Evolutionary conservation across 176 grass and related monocot species (phyloP), one percentile per base, ranked within the genome.

Genomic region (Musa itinerans): DNA sequence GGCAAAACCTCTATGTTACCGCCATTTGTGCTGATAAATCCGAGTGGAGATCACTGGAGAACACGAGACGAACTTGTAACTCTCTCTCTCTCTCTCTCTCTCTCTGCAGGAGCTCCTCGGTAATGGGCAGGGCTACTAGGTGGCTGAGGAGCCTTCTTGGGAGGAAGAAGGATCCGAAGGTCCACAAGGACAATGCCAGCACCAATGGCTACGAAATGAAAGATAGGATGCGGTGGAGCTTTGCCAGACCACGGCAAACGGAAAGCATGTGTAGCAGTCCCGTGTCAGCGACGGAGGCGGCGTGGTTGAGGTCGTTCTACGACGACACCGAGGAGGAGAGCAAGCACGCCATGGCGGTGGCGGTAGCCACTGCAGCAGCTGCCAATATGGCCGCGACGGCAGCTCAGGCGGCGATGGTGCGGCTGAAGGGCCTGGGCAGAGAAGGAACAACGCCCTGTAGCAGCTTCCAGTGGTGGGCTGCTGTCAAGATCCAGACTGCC

Each of bases 401-500:
- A 15, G 75, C 75, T 23, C 75, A 77, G 43, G 75, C 75, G 20
- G 75, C 75, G 14, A 65, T 66, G 61, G 48, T 24, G 48, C 34
- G 75, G 61, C 50, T 77, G 48, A 50, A 77, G 75, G 25, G 75
- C 75, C 48, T 65, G 29, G 58, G 59, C 48, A 52, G 62, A 13
- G 75, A 50, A 21, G 57, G 23, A 16, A 10, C 21, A 25, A 29
- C 29, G 72, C 52, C 34, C 3, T 50, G 21, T 8, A 78, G 56
- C 1, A 21, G 48, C 26, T 53, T 53, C 20, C 34, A 83, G 52
- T 24, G 71, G 13, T 70, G 49, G 83, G 96, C 89, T 2, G 85
- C 91, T 22, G 70, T 89, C 70, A 68, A 80, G 68, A 86, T 99
- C 68, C 96, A 99, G 69, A 99, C 89, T 54, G 78, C 81, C 53